These are phyloP conservation scores for Fagus sylvatica DNA, from an alignment of 306 rosid genomes.

Conservation along the genomic window DNA sequence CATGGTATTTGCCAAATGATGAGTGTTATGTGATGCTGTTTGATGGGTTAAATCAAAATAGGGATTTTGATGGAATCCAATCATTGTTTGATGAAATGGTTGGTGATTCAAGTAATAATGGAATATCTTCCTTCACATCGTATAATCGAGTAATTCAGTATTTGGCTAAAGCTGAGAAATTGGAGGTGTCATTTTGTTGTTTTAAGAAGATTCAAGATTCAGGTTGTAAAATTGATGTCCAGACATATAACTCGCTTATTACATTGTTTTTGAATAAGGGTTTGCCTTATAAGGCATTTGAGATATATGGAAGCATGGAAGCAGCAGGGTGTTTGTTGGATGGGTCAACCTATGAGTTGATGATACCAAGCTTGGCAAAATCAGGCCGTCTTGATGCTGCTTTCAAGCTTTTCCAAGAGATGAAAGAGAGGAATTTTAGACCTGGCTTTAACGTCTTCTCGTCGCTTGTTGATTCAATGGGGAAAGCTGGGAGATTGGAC, in stretches of 20 bases:
- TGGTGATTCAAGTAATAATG: slow-evolving; percentile 54
- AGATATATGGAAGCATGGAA: slow-evolving; percentile 90
- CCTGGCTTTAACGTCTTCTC: slow-evolving; percentile 62
- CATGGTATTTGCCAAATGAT: slow-evolving; percentile 75
- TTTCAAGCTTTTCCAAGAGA: slow-evolving; percentile 77
- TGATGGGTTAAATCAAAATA: slow-evolving; percentile 64
- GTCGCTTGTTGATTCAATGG: slow-evolving; percentile 91
- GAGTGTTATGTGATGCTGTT: slow-evolving; percentile 71
- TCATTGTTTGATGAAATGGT: slow-evolving; percentile 84
- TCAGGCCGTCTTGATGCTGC: slow-evolving; percentile 95
- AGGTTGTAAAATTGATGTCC: slow-evolving; percentile 61
- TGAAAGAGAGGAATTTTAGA: slow-evolving; percentile 68
- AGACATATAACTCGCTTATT: slow-evolving; percentile 77
- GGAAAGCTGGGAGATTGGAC: slow-evolving; percentile 93
- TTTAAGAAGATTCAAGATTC: slow-evolving; percentile 78
- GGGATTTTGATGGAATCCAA: slow-evolving; percentile 79
- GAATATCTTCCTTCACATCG: slow-evolving; percentile 47
- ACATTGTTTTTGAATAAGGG: slow-evolving; percentile 85
- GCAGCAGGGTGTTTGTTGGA: slow-evolving; percentile 58
- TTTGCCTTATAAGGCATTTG: slow-evolving; percentile 88
- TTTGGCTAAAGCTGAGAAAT: slow-evolving; percentile 84
- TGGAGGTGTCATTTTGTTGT: slow-evolving; percentile 85
- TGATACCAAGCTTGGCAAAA: slow-evolving; percentile 90
- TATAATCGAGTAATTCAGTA: slow-evolving; percentile 75
- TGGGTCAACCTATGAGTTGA: slow-evolving; percentile 81